A percentile compares a stretch with the other conserved stretches of the same genome.
Evolutionary conservation across 1,139 yeast genomes (phyloP).

Genomic region (Kodamaea sp.): DNA sequence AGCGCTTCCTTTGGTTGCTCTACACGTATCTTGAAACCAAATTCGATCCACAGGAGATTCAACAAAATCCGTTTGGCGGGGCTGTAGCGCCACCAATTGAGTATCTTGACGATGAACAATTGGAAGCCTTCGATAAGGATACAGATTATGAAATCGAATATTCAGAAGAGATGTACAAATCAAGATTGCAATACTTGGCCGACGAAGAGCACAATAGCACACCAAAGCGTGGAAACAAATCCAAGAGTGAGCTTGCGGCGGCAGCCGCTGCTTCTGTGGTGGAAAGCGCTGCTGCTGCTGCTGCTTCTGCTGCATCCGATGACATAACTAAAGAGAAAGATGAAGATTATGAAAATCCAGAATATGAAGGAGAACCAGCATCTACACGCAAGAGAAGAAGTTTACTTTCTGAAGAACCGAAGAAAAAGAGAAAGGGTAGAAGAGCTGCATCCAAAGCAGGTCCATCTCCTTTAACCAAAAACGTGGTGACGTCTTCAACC

Average conservation of each 20-base stretch:
- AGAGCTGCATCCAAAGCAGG: constrained; percentile 6
- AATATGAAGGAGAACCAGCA: too few species aligned
- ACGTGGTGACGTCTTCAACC: constrained; percentile 8
- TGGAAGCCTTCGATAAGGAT: constrained; percentile 60
- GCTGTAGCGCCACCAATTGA: constrained; percentile 51
- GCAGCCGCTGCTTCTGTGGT: constrained; percentile 11
- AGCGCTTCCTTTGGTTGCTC: constrained; percentile 78
- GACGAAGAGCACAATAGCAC: constrained; percentile 43
- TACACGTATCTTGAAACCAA: constrained; percentile 80
- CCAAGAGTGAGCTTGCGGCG: constrained; percentile 27
- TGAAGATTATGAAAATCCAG: constrained; percentile 4
- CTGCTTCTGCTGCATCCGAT: constrained; percentile 14
- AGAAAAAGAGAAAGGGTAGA: constrained; percentile 10
- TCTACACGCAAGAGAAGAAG: constrained; percentile 13
- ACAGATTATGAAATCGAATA: constrained; percentile 69
- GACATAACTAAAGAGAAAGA: constrained; percentile 7
- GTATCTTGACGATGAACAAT: constrained; percentile 38
- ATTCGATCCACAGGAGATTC: constrained; percentile 53
- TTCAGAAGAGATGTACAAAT: constrained; percentile 67
- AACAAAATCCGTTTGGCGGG: constrained; percentile 65
- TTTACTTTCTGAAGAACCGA: constrained; percentile 9
- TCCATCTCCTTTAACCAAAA: constrained; percentile 21
- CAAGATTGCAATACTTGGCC: constrained; percentile 58
- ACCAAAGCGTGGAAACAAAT: constrained; percentile 36
- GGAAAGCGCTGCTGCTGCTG: constrained; percentile 10